Conservation (phyloP, 108 stramenopile species). For the Chaetoceros muelleri region DNA sequence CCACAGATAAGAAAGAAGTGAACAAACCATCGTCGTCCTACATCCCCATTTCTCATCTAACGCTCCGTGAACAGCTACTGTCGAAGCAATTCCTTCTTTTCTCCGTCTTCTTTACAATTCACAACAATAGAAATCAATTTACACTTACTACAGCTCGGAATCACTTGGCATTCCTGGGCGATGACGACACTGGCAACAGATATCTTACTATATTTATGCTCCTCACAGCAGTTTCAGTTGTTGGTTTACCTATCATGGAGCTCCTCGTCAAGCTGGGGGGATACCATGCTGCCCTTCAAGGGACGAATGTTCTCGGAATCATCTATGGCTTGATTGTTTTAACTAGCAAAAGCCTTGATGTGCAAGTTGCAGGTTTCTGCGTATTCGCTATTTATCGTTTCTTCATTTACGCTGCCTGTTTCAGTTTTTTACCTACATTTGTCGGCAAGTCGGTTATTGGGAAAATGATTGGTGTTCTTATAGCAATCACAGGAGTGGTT, state of each 20-base stretch:
- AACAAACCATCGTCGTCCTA: too few species aligned
- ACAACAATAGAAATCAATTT: constrained; percentile 14
- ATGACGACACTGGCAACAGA: constrained; percentile 24
- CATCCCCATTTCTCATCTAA: constrained; percentile 16
- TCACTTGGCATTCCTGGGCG: constrained; percentile 28
- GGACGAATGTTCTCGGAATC: constrained; percentile 16
- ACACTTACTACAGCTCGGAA: constrained; percentile 24
- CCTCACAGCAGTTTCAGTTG: constrained; percentile 23
- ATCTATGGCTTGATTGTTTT: constrained; percentile 17
- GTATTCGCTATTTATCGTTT: constrained; percentile 34
- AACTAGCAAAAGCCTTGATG: constrained; percentile 16
- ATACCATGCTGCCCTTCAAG: constrained; percentile 18
- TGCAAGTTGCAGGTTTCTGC: constrained; percentile 34
- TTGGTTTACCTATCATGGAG: constrained; percentile 30
- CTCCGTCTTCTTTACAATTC: constrained; percentile 24
- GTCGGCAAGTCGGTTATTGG: constrained; percentile 15
- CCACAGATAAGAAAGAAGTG: not conserved
- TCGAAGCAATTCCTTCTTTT: constrained; percentile 17
- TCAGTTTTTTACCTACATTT: constrained; percentile 22
- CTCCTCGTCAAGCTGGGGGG: constrained; percentile 11
- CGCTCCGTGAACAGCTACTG: constrained; percentile 10
- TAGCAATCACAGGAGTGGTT: constrained; percentile 10
- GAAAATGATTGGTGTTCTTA: constrained; percentile 17
- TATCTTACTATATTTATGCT: constrained; percentile 36
- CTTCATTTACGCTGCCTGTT: constrained; percentile 24